Evolutionary conservation across 2,329 filamentous ascomycete genomes (phyloP).

Genomic region (Dactylellina parvicollis): DNA sequence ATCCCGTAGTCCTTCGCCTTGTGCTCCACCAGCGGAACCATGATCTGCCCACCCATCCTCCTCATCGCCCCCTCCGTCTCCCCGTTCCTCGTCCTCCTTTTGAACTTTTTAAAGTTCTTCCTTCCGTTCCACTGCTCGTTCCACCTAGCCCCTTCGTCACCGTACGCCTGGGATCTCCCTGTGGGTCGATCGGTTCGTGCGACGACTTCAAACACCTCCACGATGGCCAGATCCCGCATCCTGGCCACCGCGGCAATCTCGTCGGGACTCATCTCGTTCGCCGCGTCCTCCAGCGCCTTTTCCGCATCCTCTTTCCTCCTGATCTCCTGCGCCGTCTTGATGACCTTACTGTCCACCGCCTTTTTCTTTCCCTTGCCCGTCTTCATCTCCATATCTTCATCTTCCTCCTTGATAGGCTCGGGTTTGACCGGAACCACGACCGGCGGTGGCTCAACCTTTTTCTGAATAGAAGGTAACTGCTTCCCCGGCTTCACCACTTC

Average conservation of each 20-base stretch:
- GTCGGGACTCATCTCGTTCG: slow-evolving; percentile 67
- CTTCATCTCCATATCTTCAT: slow-evolving; percentile 54
- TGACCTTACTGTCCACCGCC: slow-evolving; percentile 64
- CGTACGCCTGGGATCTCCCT: slow-evolving; percentile 59
- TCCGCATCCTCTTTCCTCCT: slow-evolving; percentile 74
- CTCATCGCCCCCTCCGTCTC: slow-evolving; percentile 58
- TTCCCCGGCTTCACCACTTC: slow-evolving; percentile 22
- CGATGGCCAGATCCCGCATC: slow-evolving; percentile 77
- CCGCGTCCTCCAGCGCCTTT: slow-evolving; percentile 67
- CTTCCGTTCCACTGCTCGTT: slow-evolving; percentile 90
- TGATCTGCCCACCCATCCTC: slow-evolving; percentile 66
- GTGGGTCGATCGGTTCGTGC: slow-evolving; percentile 58
- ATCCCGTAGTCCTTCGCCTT: slow-evolving; percentile 69
- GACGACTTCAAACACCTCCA: slow-evolving; percentile 78
- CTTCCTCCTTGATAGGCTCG: slow-evolving; percentile 29
- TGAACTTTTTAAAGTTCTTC: slow-evolving; percentile 95
- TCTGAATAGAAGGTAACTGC: slow-evolving; percentile 27
- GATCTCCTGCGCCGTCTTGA: slow-evolving; percentile 71
- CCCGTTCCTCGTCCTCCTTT: slow-evolving; percentile 64
- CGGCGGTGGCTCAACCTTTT: slow-evolving; percentile 22
- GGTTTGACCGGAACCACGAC: slow-evolving; percentile 25
- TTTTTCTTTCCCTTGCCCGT: slow-evolving; percentile 64
- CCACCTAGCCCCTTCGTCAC: slow-evolving; percentile 73
- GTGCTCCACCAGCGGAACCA: slow-evolving; percentile 73
- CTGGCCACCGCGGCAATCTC: slow-evolving; percentile 68